A percentile compares a stretch with the other conserved stretches of the same genome.
phyloP scores from a whole-genome alignment of 2,329 filamentous ascomycete genomes.

The Zalaria obscura region DNA sequence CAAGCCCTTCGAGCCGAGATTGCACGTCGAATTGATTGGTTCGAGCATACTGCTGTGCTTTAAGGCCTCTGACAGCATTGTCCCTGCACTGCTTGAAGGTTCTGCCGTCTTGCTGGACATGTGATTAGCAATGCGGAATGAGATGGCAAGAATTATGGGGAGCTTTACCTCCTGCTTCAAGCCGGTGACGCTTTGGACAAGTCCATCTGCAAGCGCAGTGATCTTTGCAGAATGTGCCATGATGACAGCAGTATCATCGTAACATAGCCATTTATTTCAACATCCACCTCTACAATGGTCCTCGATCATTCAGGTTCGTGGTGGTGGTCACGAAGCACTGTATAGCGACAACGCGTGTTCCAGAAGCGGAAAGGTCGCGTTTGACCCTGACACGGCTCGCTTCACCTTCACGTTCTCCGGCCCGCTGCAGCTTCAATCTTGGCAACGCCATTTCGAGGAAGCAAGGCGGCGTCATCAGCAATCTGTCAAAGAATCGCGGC shows the following conservation, averaged over 20 bases:
- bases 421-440: too few species aligned
- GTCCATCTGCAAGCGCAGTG: constrained; percentile 51
- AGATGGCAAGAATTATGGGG: background rate
- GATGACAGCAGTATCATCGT: background rate
- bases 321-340: too few species aligned
- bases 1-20: constrained; percentile 36
- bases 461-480: constrained; percentile 3
- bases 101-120: constrained; percentile 7
- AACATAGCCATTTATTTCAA: background rate
- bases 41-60: constrained; percentile 26
- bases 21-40: constrained; percentile 36
- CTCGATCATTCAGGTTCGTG: too few species aligned
- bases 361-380: too few species aligned
- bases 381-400: too few species aligned
- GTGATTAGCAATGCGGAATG: too few species aligned
- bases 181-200: constrained; percentile 51
- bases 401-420: too few species aligned
- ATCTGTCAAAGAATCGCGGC: constrained; percentile 1
- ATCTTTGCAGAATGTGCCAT: constrained; percentile 63
- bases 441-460: background rate
- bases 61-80: constrained; percentile 23
- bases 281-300: too few species aligned
- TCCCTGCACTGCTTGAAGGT: constrained; percentile 23
- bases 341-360: too few species aligned
- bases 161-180: constrained; percentile 13